Evolutionary conservation across 306 rosid species (phyloP).

Genomic region (Vigna mungo): DNA sequence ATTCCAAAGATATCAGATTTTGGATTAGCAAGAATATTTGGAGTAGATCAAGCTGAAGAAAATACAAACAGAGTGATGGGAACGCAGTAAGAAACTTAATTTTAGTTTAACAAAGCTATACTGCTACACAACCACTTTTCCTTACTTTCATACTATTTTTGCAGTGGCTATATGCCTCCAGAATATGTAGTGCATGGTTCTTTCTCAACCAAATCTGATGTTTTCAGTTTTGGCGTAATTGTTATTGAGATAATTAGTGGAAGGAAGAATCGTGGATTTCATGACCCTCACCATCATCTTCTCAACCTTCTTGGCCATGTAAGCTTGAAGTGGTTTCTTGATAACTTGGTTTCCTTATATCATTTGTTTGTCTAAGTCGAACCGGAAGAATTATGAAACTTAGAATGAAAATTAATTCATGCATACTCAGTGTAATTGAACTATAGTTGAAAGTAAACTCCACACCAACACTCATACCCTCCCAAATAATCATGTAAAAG

Average conservation of each 20-base stretch:
- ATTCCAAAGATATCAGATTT: conserved; percentile 39
- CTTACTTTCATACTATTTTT: neutral
- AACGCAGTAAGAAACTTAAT: conserved; percentile 3
- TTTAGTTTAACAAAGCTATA: neutral
- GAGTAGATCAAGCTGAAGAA: conserved; percentile 27
- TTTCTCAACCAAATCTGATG: conserved; percentile 29
- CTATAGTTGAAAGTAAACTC: neutral
- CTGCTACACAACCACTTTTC: neutral
- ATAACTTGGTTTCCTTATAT: neutral
- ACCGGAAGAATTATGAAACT: neutral
- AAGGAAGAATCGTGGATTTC: conserved; percentile 8
- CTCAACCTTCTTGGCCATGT: conserved; percentile 41
- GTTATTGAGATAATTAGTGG: conserved; percentile 36
- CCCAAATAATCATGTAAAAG: neutral
- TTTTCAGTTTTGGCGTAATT: conserved; percentile 36
- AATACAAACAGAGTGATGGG: conserved; percentile 35
- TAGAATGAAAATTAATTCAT: neutral
- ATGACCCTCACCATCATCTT: conserved; percentile 5
- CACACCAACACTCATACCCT: neutral
- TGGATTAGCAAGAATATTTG: conserved; percentile 32
- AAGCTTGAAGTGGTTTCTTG: neutral
- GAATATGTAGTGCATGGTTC: conserved; percentile 21
- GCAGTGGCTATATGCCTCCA: conserved; percentile 23
- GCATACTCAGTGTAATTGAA: neutral
- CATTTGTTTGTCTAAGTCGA: neutral